phyloP scores from a whole-genome alignment of 2,329 filamentous ascomycete species.

The Arthrobotrys megalospora region DNA sequence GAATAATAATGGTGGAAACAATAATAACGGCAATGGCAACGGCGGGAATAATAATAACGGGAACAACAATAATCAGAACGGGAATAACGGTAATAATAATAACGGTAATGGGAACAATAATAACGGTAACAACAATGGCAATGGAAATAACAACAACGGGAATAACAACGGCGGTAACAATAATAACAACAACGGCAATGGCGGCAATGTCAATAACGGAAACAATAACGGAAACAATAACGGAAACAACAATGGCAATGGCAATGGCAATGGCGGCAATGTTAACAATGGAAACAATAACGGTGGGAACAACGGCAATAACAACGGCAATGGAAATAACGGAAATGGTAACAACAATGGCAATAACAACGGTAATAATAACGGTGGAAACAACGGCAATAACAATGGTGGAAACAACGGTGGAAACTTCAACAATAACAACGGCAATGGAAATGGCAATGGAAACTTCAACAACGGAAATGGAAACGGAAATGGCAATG shows the following conservation, averaged over 20 bases:
- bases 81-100: background rate
- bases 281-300: background rate
- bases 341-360: background rate
- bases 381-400: background rate
- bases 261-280: background rate
- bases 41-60: background rate
- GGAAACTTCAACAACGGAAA: background rate
- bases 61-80: background rate
- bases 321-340: background rate
- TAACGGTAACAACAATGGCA: background rate
- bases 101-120: background rate
- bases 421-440: background rate
- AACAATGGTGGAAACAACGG: background rate
- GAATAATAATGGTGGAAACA: constrained; percentile 5
- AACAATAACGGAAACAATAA: background rate
- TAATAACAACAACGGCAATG: background rate
- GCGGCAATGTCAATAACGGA: background rate
- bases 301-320: background rate
- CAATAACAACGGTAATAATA: background rate
- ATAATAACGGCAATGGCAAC: background rate
- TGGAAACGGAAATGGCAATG: background rate
- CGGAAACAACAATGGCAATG: constrained; percentile 8
- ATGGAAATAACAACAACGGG: background rate
- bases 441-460: background rate
- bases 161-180: background rate